Percentiles rank a stretch among this genome's conserved stretches.
phyloP scores from a whole-genome alignment of 78 protist genomes.

The Tieghemostelium lacteum region DNA sequence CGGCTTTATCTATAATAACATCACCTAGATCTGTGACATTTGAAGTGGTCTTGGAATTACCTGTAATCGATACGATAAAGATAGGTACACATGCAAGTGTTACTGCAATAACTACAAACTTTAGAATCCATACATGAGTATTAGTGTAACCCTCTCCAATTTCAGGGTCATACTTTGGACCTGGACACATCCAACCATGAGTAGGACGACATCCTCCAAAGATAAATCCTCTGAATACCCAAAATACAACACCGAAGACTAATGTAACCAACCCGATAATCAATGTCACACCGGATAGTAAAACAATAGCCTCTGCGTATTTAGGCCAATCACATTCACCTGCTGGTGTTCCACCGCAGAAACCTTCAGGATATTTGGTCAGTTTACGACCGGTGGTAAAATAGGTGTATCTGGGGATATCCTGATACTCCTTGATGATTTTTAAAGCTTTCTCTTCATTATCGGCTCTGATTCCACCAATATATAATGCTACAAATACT shows the following conservation, averaged over 20 bases:
- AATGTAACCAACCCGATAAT: constrained; percentile 32
- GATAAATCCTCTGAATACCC: constrained; percentile 13
- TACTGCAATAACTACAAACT: not conserved
- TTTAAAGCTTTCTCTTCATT: constrained; percentile 8
- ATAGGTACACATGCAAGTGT: constrained; percentile 32
- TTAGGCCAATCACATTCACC: constrained; percentile 60
- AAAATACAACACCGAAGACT: constrained; percentile 25
- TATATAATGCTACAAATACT: too few species aligned
- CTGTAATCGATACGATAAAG: constrained; percentile 39
- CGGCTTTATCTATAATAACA: constrained; percentile 12
- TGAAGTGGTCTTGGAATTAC: not conserved
- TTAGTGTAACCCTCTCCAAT: constrained; percentile 49
- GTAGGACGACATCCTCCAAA: constrained; percentile 67
- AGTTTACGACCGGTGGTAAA: constrained; percentile 31
- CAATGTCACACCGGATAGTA: constrained; percentile 42
- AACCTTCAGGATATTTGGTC: constrained; percentile 50
- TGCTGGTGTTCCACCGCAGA: constrained; percentile 55
- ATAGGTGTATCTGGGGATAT: constrained; percentile 53
- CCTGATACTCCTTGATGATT: constrained; percentile 7
- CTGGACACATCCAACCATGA: constrained; percentile 41
- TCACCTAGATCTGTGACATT: constrained; percentile 10
- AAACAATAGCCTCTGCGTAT: constrained; percentile 44
- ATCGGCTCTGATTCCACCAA: constrained; percentile 1
- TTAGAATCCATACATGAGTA: not conserved
- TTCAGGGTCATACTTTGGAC: constrained; percentile 64